Conservation (phyloP, 805 yeast genomes). For the Candida jianshihensis region DNA sequence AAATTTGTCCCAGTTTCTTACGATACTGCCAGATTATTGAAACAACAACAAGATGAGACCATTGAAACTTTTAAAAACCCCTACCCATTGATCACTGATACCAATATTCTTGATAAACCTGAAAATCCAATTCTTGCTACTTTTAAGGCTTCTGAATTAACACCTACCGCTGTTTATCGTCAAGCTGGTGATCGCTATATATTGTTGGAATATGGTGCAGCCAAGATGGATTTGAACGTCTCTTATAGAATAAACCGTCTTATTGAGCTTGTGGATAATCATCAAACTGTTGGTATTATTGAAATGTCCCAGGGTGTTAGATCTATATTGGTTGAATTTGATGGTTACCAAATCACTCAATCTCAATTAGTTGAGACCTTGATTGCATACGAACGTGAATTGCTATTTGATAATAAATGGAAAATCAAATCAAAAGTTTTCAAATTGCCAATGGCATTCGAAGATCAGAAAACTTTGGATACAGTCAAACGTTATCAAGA, state of each 20-base stretch:
- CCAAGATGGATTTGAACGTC: conserved; percentile 75
- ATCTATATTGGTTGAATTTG: conserved; percentile 84
- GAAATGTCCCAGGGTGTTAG: conserved; percentile 98
- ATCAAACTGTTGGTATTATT: conserved; percentile 70
- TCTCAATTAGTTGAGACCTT: conserved; percentile 52
- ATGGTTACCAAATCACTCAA: conserved; percentile 59
- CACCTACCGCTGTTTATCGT: conserved; percentile 77
- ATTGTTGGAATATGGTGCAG: conserved; percentile 89
- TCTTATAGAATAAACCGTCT: conserved; percentile 81
- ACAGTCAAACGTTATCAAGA: conserved; percentile 90
- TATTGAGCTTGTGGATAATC: conserved; percentile 60
- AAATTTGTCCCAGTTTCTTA: conserved; percentile 73
- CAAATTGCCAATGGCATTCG: conserved; percentile 93
- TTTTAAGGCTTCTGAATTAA: conserved; percentile 37
- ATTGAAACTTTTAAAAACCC: conserved; percentile 38
- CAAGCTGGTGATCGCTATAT: conserved; percentile 97
- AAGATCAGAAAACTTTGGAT: conserved; percentile 80
- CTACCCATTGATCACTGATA: conserved; percentile 24
- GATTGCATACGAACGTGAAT: conserved; percentile 68
- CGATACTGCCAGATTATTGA: conserved; percentile 60
- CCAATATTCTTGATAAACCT: conserved; percentile 32
- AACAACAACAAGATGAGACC: conserved; percentile 49
- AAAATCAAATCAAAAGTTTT: conserved; percentile 74
- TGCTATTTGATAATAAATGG: conserved; percentile 75
- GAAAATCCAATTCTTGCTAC: conserved; percentile 67